Base-by-base conservation (phyloP, 2,329 filamentous ascomycete genomes). In the Epichloe hybrida region DNA sequence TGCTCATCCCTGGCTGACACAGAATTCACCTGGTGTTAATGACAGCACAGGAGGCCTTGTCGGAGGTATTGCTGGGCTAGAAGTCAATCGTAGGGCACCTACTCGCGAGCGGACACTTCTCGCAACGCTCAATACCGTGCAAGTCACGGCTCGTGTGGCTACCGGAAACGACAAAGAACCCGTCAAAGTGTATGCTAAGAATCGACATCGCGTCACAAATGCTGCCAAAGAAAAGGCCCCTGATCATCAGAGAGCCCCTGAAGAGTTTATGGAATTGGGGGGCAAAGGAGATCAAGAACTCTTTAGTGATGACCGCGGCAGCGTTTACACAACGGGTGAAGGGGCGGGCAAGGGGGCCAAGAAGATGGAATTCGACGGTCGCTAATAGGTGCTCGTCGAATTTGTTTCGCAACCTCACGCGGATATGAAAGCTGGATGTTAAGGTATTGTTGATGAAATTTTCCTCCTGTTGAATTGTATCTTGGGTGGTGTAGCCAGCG, bases 41-140 rank as follows among this genome's bases (percentile, higher is more conserved):
- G 91, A 96, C 69, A 95, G 89, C 68, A 96, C 90, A 15, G 89
- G 94, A 61, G 90, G 91, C 5, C 75, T 98, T 21, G 90, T 93
- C 0, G 87, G 87, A n/a, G 89, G 86, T 35, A 79, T 98, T 58
- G 81, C 81, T 23, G 78, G 80, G 11, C 76, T 98, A 9, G 88
- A 93, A 58, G 90, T 98, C 63, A 81, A 84, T 27, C 86, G 84
- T 59, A 82, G 91, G 56, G 93, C 90, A 55, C 70, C 88, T 0
- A 72, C 77, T 27, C 81, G 93, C 13, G 87, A 97, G 68, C 81
- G 93, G 46, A 98, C 93, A 0, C 69, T 97, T 50, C 75, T 98
- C 38, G 84, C 85, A 59, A 82, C 78, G 46, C 79, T 95, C 66
- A 95, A 95, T 66, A 80, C 88, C 47, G 79, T 93, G 7, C 66